Evolutionary conservation across 2,329 filamentous ascomycete species (phyloP).

Genomic region (Beauveria pseudobassiana): DNA sequence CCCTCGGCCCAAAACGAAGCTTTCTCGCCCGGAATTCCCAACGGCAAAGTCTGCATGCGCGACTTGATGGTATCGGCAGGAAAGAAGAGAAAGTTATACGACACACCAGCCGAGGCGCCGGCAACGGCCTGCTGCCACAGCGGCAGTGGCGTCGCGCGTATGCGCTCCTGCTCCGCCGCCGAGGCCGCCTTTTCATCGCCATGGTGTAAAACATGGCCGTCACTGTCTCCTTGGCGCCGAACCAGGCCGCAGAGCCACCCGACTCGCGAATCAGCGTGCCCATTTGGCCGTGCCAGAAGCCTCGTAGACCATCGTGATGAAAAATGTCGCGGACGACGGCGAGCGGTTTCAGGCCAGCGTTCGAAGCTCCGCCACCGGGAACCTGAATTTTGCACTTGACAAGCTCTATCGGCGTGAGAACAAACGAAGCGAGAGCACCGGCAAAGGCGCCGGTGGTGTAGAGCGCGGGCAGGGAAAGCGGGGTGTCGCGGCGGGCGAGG

Average conservation of each 20-base stretch:
- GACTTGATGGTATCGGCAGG: constrained; percentile 97
- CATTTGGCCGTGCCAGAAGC: constrained; percentile 93
- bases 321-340: constrained; percentile 73
- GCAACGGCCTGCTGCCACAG: constrained; percentile 83
- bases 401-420: constrained; percentile 91
- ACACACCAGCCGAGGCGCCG: constrained; percentile 81
- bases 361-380: constrained; percentile 38
- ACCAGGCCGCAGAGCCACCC: constrained; percentile 91
- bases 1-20: constrained; percentile 68
- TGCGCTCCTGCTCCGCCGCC: constrained; percentile 31
- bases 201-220: constrained; percentile 60
- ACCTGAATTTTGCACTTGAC: constrained; percentile 99
- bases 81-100: constrained; percentile 96
- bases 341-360: constrained; percentile 53
- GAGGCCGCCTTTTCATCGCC: constrained; percentile 38
- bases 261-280: constrained; percentile 92
- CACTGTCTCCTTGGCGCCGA: constrained; percentile 79
- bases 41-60: constrained; percentile 84
- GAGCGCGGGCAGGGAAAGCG: constrained; percentile 67
- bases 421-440: constrained; percentile 80
- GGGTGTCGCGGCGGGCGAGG: constrained; percentile 42
- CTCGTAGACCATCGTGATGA: constrained; percentile 69
- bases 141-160: constrained; percentile 52
- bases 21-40: constrained; percentile 46
- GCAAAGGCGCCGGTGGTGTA: constrained; percentile 77